Evolutionary conservation across 1,284 basidiomycete genomes (phyloP), one percentile per base, ranked within the genome.

Genomic region (Tylopilus orsonianus): DNA sequence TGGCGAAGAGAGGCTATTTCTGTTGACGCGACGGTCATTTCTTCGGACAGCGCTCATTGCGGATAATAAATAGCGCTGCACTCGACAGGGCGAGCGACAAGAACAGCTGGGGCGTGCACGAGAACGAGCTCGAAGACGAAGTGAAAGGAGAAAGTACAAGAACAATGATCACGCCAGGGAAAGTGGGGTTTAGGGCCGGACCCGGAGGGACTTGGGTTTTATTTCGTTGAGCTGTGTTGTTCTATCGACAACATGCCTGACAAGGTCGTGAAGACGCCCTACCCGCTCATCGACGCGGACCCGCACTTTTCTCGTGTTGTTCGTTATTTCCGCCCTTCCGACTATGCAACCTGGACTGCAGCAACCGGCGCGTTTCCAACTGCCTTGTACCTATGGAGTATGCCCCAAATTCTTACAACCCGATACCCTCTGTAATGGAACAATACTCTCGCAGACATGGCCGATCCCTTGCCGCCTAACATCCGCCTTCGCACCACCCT

Each of bases 261-360:
- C 69, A 89, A 87, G 71, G 74, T 83, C 62, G 74, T 85, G 52
- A 74, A 79, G 59, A 83, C 85, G 20, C 81, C 83, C 23, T 93
- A 85, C 70, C 90, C 90, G 42, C 84, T 92, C 70, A 87, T 95
- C 71, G 95, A 97, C 71, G 75, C 83, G 3, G 97, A 99, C 77
- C 96, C 96, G 18, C 91, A 97, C 75, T 87, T 89, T 32, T 74
- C 74, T 33, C 85, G 97, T 39, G 96, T 99, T 34, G 74, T 99
- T 26, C 76, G 89, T 56, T 97, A 96, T 75, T 85, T 98, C 72
- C 82, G 97, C 35, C 76, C 83, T 12, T 87, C 87, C 7, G 97
- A 99, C 77, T 94, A 93, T 74, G 87, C 79, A 18, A 72, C 80
- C 36, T 93, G 93, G 90, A 92, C 84, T 14, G 87, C 78, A 40